Base-by-base conservation (phyloP, 768 basidiomycete species). In the Mycena belliarum region DNA sequence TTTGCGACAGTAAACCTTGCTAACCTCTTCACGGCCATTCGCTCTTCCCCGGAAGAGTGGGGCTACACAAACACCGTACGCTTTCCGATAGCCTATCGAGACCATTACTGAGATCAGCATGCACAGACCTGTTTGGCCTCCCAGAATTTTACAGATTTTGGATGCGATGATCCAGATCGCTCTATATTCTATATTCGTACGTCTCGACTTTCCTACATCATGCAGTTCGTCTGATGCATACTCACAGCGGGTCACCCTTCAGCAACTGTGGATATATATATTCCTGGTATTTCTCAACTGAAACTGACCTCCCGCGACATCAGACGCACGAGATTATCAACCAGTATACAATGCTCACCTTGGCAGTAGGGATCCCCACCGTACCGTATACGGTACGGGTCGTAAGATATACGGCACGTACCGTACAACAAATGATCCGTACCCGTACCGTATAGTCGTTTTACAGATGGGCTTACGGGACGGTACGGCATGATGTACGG, bases 181-280 rank as follows among this genome's bases (percentile, higher is more conserved):
- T 55, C 48, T 10, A 63, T 64, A 18, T 66, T 59, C 33, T 65
- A 65, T 47, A 65, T 65, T 24, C 64, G 56, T 61, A 23, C 42
- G 56, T 50, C 16, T 9, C 11, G n/a, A 43, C 21, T n/a, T 47
- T 9, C 33, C 33, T 40, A 21, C 4, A 15, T 16, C 7, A 3
- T 42, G 2, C 1, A 15, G 7, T n/a, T 48, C 11, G n/a, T 1
- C 7, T 41, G 6, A 48, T 12, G 20, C 42, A 23, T 32, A 32
- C 32, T 23, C 33, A 5, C 25, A 57, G 55, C 61, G 21, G 41
- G 53, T 24, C 64, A 63, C 52, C 62, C 64, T 6, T 58, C 61
- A 0, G 55, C 49, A 20, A 65, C 64, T n/a, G 63, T 61, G 29
- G 43, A 33, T 42, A 16, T 21, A 38, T 45, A 33, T 37, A 29